phyloP scores from a whole-genome alignment of 148 eudicot genomes.

The Rhododendron molle region DNA sequence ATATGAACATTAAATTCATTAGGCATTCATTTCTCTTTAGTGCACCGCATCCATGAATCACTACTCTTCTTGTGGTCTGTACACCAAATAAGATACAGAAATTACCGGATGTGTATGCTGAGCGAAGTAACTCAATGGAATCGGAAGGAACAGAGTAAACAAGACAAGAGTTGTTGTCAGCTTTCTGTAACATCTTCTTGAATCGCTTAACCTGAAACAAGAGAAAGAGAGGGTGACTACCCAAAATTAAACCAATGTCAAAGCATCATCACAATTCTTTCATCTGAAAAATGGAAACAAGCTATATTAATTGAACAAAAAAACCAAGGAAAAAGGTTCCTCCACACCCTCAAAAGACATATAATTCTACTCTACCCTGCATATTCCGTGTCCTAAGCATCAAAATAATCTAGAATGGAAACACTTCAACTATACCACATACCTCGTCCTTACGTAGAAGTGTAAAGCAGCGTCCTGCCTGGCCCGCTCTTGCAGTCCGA shows the following conservation, averaged over 20 bases:
- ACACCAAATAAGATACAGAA: neutral
- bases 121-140: constrained; percentile 52
- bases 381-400: neutral
- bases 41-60: neutral
- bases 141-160: constrained; percentile 55
- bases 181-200: constrained; percentile 63
- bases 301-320: neutral
- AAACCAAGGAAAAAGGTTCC: neutral
- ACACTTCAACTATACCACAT: constrained; percentile 15
- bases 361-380: neutral
- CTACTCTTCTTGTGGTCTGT: neutral
- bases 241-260: neutral
- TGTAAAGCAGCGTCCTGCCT: constrained; percentile 79
- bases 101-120: constrained; percentile 59
- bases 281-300: neutral
- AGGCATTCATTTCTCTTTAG: neutral
- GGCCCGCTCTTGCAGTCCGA: constrained; percentile 96
- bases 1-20: neutral
- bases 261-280: neutral
- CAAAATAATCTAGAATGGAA: constrained; percentile 1
- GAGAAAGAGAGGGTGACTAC: constrained; percentile 4
- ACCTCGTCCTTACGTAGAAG: constrained; percentile 75
- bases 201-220: constrained; percentile 61
- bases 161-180: constrained; percentile 52
- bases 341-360: neutral